These are phyloP conservation scores for Pythium phragmiticola DNA, from an alignment of 352 stramenopile species.

Conservation along the genomic window DNA sequence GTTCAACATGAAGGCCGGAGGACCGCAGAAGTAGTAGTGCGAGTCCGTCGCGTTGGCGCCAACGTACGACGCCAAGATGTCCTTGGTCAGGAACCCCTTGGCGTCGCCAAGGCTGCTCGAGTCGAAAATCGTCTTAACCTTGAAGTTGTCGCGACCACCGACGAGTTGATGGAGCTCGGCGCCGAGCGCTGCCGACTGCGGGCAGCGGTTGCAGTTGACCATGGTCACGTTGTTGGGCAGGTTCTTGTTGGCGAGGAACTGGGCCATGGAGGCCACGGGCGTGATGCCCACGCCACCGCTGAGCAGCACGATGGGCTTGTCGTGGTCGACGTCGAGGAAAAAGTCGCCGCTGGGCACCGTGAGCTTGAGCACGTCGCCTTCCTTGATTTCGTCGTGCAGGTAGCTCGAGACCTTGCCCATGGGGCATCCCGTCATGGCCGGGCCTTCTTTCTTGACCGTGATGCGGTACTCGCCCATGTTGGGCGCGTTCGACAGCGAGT, in stretches of 20 bases:
- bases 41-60: constrained; percentile 33
- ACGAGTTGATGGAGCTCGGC: constrained; percentile 34
- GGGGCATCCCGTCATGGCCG: constrained; percentile 26
- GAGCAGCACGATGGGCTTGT: constrained; percentile 57
- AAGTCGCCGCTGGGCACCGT: constrained; percentile 58
- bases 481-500: constrained; percentile 46
- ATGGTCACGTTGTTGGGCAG: constrained; percentile 40
- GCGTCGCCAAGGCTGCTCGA: constrained; percentile 15
- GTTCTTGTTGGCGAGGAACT: constrained; percentile 30
- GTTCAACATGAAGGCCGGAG: constrained; percentile 50
- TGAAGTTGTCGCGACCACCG: constrained; percentile 37
- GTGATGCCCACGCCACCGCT: constrained; percentile 64
- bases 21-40: constrained; percentile 61
- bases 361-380: constrained; percentile 49
- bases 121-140: constrained; percentile 34
- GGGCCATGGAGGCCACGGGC: constrained; percentile 50
- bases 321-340: constrained; percentile 34
- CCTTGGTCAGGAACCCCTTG: constrained; percentile 28
- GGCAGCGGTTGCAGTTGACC: constrained; percentile 43
- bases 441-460: constrained; percentile 56
- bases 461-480: constrained; percentile 48
- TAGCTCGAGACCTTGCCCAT: constrained; percentile 53
- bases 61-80: constrained; percentile 35
- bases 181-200: constrained; percentile 34
- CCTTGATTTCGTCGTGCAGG: constrained; percentile 52